Conservation (phyloP, 2,329 filamentous ascomycete species). For the Curvularia hawaiiensis region DNA sequence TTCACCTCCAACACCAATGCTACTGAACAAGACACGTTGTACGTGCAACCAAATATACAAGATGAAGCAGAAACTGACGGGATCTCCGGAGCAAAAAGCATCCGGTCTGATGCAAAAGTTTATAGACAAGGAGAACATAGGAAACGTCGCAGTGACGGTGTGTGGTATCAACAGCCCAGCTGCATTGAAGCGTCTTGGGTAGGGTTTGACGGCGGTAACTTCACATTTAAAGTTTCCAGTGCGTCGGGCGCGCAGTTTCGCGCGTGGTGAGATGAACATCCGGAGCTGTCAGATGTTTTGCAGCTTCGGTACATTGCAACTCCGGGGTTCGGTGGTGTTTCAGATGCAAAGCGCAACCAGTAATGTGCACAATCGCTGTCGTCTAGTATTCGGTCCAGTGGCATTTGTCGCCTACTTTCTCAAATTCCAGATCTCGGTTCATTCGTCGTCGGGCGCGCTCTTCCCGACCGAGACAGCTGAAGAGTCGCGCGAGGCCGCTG, state of each 20-base stretch:
- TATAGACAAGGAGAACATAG: constrained; percentile 13
- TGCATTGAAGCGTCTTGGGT: background rate
- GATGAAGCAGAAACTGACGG: background rate
- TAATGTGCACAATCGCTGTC: no score
- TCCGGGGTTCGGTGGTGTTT: constrained; percentile 3
- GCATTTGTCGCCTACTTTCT: constrained; percentile 37
- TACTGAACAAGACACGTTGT: constrained; percentile 5
- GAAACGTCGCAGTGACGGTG: constrained; percentile 15
- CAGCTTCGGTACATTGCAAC: constrained; percentile 1
- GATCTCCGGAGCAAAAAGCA: background rate
- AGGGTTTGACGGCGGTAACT: background rate
- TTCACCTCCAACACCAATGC: constrained; percentile 14
- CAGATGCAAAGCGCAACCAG: constrained; percentile 1
- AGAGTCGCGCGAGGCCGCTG: constrained; percentile 37
- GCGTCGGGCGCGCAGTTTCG: background rate
- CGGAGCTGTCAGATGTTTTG: constrained; percentile 11
- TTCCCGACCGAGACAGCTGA: constrained; percentile 43
- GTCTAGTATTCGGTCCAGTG: constrained; percentile 42
- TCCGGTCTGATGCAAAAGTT: background rate
- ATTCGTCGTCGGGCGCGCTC: constrained; percentile 35
- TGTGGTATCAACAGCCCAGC: background rate
- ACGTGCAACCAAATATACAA: constrained; percentile 6
- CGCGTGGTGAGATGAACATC: background rate
- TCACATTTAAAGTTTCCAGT: background rate
- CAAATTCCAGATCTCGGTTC: constrained; percentile 30